These are phyloP conservation scores for Pseudogymnoascus sp. DNA, from an alignment of 2,329 filamentous ascomycete genomes.

Conservation along the genomic window DNA sequence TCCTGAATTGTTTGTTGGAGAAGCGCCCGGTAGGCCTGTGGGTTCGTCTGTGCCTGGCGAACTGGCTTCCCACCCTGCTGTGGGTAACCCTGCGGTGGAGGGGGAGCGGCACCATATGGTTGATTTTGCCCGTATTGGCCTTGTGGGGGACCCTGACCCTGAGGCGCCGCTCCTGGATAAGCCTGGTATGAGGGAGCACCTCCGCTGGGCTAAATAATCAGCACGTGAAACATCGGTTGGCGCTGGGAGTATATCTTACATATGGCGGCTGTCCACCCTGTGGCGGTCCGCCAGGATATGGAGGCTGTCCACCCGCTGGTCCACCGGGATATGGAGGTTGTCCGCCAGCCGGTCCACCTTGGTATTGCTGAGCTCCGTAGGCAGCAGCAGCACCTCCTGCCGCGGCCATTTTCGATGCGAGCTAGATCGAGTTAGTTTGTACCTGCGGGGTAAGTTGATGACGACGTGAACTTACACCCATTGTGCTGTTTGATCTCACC, in stretches of 20 bases:
- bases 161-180: background rate
- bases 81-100: constrained; percentile 10
- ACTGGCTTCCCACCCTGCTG: constrained; percentile 13
- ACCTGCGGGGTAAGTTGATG: background rate
- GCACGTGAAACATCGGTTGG: background rate
- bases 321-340: background rate
- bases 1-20: constrained; percentile 15
- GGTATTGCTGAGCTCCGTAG: background rate
- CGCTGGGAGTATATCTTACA: background rate
- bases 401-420: constrained; percentile 7
- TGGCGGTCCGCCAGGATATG: background rate
- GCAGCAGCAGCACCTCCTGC: background rate
- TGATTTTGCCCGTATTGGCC: constrained; percentile 4
- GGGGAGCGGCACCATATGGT: background rate
- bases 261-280: background rate
- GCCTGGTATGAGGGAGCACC: background rate
- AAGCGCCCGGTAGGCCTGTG: constrained; percentile 11
- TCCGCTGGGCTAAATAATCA: background rate
- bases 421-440: background rate
- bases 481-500: background rate
- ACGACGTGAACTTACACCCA: background rate
- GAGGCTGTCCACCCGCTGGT: background rate
- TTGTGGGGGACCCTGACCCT: background rate
- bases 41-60: constrained; percentile 9
- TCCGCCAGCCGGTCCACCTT: background rate